Base-by-base conservation (phyloP, 805 yeast species). In the Debaryomyces tyrocola region DNA sequence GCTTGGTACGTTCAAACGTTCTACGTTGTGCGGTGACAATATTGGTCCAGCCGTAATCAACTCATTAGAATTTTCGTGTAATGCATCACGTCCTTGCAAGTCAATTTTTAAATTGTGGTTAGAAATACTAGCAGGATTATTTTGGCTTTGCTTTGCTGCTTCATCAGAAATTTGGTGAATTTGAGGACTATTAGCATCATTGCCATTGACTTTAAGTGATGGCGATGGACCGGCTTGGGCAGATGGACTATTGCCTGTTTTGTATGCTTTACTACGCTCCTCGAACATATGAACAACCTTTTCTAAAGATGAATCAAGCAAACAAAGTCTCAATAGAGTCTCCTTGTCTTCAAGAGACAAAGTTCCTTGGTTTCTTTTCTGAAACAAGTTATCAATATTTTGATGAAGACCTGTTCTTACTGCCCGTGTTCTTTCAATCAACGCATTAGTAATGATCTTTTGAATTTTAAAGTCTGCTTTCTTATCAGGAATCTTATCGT, bases 341-440 rank as follows among this genome's bases (percentile, higher is more conserved):
- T 80, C 85, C 54, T 80, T 80, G 2, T 80, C 83, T 53, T 79
- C 83, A 35, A 78, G 64, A 1, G 83, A 69, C 37, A 80, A 60
- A 11, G 68, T 59, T 5, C 82, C 82, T 20, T 60, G 55, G 49
- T 69, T 77, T 50, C 83, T 61, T 48, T 66, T 64, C 31, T 68
- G 69, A 51, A 80, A 80, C 24, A 79, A 63, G 21, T 67, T 64
- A 58, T 79, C 82, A 64, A 80, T 80, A 5, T 75, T 70, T 34
- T 66, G 64, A 55, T 80, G 85, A 45, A 80, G 74, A 45, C 78
- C 82, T 37, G 66, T 67, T 46, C 84, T 63, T 39, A 79, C 67
- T 35, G 76, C 70, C 41, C 74, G 59, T 0, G 84, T 78, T 51
- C 80, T 69, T 50, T 78, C 79, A 40, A 79, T 68, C 41, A 80